These are phyloP conservation scores for Arthrobotrys sphaeroides DNA, from an alignment of 2,329 filamentous ascomycete species.

Conservation along the genomic window DNA sequence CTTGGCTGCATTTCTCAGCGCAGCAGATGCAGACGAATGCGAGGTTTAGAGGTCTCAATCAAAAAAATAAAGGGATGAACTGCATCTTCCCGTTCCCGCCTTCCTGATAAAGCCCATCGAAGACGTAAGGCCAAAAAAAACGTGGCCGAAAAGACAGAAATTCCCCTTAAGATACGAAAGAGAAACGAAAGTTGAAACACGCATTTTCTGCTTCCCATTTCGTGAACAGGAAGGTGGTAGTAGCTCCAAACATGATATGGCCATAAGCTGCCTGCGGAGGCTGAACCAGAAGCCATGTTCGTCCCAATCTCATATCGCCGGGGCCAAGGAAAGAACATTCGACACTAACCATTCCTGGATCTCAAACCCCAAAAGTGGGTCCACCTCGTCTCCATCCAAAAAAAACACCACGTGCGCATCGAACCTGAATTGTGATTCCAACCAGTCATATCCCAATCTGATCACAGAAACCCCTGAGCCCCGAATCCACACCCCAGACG, in stretches of 20 bases:
- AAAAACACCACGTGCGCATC: conserved; percentile 46
- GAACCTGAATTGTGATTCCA: conserved; percentile 23
- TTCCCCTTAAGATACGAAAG: not conserved
- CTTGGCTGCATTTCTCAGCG: conserved; percentile 7
- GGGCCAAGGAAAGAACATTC: not conserved
- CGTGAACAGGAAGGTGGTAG: conserved; percentile 33
- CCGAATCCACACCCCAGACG: conserved; percentile 1
- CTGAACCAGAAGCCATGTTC: not conserved
- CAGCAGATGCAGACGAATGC: not conserved
- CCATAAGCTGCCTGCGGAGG: not conserved
- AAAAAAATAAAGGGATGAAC: conserved; percentile 17
- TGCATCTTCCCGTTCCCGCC: conserved; percentile 50
- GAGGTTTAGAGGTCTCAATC: not conserved
- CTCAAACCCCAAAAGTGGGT: conserved; percentile 30
- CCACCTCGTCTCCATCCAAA: conserved; percentile 43
- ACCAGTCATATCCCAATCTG: conserved; percentile 26
- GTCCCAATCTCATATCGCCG: not conserved
- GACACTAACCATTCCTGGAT: conserved; percentile 24
- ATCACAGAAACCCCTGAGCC: conserved; percentile 5
- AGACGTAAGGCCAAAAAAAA: conserved; percentile 38
- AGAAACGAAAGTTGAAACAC: conserved; percentile 32
- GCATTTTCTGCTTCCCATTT: not conserved
- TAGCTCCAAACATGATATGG: not conserved
- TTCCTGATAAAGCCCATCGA: conserved; percentile 48
- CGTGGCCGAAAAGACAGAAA: conserved; percentile 12